Conservation (phyloP, 306 rosid genomes). For the Astragalus membranaceus region DNA sequence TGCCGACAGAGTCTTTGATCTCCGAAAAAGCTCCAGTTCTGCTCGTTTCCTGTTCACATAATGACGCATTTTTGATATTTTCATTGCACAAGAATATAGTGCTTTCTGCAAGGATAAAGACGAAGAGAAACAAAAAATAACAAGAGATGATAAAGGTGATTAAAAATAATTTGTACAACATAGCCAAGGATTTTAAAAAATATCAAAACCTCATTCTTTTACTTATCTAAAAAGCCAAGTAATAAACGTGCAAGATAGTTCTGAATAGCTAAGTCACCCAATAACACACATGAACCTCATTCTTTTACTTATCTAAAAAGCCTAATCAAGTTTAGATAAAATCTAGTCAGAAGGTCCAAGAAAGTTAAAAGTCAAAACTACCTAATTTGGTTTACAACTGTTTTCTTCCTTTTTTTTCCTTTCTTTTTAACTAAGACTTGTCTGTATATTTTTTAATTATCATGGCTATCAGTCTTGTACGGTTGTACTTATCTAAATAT, state of each 20-base stretch:
- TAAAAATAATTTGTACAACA: neutral
- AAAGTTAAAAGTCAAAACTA: neutral
- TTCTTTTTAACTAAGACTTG: neutral
- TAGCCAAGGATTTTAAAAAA: neutral
- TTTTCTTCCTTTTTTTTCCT: neutral
- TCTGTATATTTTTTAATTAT: neutral
- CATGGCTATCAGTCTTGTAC: neutral
- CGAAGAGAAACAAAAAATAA: neutral
- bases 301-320: neutral
- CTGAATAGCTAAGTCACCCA: neutral
- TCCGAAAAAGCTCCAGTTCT: constrained; percentile 55
- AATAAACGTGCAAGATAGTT: neutral
- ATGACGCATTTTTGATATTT: constrained; percentile 49
- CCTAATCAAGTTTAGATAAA: neutral
- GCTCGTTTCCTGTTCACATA: constrained; percentile 48
- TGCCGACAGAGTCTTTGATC: constrained; percentile 47
- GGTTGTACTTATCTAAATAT: no score
- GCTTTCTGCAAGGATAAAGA: constrained; percentile 47
- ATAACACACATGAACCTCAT: neutral
- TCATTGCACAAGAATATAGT: constrained; percentile 48
- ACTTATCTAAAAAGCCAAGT: neutral
- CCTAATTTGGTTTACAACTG: neutral
- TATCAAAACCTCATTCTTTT: neutral
- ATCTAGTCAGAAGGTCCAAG: no score
- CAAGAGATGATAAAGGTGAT: constrained; percentile 18